Percentiles rank a stretch among this genome's conserved stretches.
Evolutionary conservation across 768 basidiomycete species (phyloP).

Genomic region (Tulasnella sp.): DNA sequence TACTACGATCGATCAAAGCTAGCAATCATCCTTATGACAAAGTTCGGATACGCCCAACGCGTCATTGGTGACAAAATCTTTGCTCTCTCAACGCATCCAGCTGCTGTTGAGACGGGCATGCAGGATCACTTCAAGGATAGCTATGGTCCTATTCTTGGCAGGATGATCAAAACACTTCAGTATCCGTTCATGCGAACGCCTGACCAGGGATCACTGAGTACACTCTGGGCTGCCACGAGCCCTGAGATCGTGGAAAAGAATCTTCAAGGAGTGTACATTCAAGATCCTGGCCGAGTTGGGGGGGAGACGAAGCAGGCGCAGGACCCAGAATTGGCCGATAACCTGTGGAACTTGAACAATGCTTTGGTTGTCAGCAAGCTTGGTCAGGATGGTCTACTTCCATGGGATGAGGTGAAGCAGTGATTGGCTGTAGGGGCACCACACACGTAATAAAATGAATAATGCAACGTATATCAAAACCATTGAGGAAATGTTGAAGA

Average conservation of each 20-base stretch:
- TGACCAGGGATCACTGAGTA: slow-evolving; percentile 7
- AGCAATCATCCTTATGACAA: slow-evolving; percentile 31
- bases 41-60: slow-evolving; percentile 26
- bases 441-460: too few relatives aligned
- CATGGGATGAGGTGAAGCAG: slow-evolving; percentile 3
- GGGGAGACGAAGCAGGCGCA: slow-evolving; percentile 13
- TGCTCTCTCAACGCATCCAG: slow-evolving; percentile 24
- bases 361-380: slow-evolving; percentile 7
- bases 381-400: slow-evolving; percentile 7
- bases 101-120: slow-evolving; percentile 27
- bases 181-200: slow-evolving; percentile 13
- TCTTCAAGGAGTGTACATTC: slow-evolving; percentile 12
- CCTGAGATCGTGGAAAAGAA: slow-evolving; percentile 10
- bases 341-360: slow-evolving; percentile 10
- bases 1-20: slow-evolving; percentile 33
- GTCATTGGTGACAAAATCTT: slow-evolving; percentile 25
- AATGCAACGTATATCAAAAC: too few relatives aligned
- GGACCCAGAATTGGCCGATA: slow-evolving; percentile 9
- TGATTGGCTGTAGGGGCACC: too few relatives aligned
- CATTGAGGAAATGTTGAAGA: too few relatives aligned
- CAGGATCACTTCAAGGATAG: slow-evolving; percentile 22
- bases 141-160: slow-evolving; percentile 5
- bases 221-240: slow-evolving; percentile 11
- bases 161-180: not conserved
- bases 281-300: slow-evolving; percentile 13